Percentiles rank a stretch among this genome's conserved stretches.
These are phyloP conservation scores for Candida parachauliodes DNA, from an alignment of 805 yeast species.

Conservation along the genomic window DNA sequence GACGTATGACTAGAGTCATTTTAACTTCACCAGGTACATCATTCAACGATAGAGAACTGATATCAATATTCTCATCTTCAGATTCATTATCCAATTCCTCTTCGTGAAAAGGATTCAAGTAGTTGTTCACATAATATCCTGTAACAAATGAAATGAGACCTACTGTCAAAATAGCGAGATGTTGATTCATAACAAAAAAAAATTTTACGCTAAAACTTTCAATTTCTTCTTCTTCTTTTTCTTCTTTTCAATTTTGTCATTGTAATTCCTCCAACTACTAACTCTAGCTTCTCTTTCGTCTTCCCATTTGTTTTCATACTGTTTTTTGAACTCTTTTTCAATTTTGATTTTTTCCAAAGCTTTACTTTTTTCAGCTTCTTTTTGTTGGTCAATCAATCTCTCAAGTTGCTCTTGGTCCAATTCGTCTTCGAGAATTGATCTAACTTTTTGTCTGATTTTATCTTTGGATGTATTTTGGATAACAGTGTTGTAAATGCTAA, in stretches of 20 bases:
- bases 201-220: conserved; percentile 35
- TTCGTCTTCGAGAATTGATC: conserved; percentile 40
- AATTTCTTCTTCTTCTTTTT: conserved; percentile 37
- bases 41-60: conserved; percentile 59
- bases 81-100: conserved; percentile 21
- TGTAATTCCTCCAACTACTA: conserved; percentile 54
- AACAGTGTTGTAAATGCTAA: conserved; percentile 23
- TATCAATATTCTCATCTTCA: conserved; percentile 45
- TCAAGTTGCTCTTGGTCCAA: conserved; percentile 25
- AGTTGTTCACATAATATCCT: conserved; percentile 27
- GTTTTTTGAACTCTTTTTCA: conserved; percentile 39
- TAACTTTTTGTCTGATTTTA: conserved; percentile 37
- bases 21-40: conserved; percentile 74
- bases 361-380: conserved; percentile 21
- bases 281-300: conserved; percentile 56
- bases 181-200: conserved; percentile 8
- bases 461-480: background rate
- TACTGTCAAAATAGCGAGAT: conserved; percentile 20
- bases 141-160: conserved; percentile 35
- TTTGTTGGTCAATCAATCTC: conserved; percentile 21
- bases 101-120: background rate
- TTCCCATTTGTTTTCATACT: conserved; percentile 56
- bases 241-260: conserved; percentile 42
- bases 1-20: conserved; percentile 85
- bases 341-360: conserved; percentile 30